Base-by-base conservation (phyloP, 495 filamentous ascomycete genomes). In the Talaromyces liani region DNA sequence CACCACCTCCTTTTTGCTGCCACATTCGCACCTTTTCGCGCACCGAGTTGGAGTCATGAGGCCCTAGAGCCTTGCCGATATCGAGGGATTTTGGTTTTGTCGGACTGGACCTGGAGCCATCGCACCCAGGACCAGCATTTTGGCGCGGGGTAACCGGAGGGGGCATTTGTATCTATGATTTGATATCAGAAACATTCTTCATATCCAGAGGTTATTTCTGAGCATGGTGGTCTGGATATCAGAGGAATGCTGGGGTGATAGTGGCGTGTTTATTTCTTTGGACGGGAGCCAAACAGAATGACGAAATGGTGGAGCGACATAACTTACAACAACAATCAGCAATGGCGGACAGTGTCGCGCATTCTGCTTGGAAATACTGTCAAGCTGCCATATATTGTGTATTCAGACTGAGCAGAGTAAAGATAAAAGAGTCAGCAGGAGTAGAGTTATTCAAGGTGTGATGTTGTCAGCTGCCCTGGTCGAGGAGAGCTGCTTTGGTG, bases 1-100 rank as follows among this genome's bases (percentile, higher is more conserved):
- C 72, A 69, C 87, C 79, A 69, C 89, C 73, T 68, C 80, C 82
- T 83, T 91, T 78, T 58, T 82, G 79, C 66, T 93, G 90, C 90
- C 90, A 93, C 75, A 84, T 81, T 55, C 87, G 87, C 18, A 93
- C 87, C 65, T 88, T 80, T 39, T 88, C 84, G 57, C 83, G 80
- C 9, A 91, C 89, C n/a, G 80, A 80, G 24, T 82, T 81, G 1
- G 81, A 84, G 65, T 87, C 84, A 62, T 83, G 80, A 45, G 77
- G 56, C 3, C 83, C 83, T 27, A 79, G 69, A 2, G 82, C 76
- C 9, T 71, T 68, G 3, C 83, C 83, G 33, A 84, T 77, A 68
- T 85, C 83, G n/a, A 84, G 64, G 8, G 77, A 62, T 51, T 68
- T 69, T 20, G 75, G 29, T 41, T 62, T 79, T 0, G 68, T 69